Evolutionary conservation across 352 stramenopile species (phyloP), one percentile per base, ranked within the genome.

Genomic region (Blastocystis sp.): DNA sequence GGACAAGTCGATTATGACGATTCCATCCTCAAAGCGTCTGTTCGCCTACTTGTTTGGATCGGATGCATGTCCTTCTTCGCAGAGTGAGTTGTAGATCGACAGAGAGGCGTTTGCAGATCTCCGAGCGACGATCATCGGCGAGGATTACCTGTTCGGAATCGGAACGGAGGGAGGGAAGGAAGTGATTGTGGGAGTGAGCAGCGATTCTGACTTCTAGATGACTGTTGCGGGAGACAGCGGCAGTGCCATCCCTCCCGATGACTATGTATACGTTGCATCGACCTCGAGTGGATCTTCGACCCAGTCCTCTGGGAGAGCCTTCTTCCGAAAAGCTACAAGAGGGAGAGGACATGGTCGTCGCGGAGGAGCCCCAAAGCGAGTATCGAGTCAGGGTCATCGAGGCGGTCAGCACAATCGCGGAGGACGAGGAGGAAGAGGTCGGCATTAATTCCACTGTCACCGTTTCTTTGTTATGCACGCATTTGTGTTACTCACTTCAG

Each of bases 211-310:
- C 50, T 37, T 31, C 16, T 69, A 66, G 74, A 51, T 69, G 24
- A 85, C 74, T 13, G 70, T 85, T 37, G 9, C 35, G 13, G 60
- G 74, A 51, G 55, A 66, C 19, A n/a, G 33, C 3, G 12, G 29
- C 63, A 50, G 24, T 9, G 10, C 45, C 24, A 85, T 85, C 51
- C 74, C 74, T 9, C 74, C 74, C 33, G 74, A 66, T 13, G 74
- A 85, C 13, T 85, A 60, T n/a, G 74, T 67, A 10, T 55, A 55
- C 45, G 16, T 16, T 6, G 6, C 45, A 6, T 55, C 45, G 9
- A 16, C 45, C 45, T 19, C 45, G 45, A 16, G 6, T 6, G 45
- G 16, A 55, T 6, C 9, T 16, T 55, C 45, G 6, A 19, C 45
- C 45, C 6, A 6, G 45, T 16, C 45, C 45, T 19, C 6, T 6